These are phyloP conservation scores for Trichosporon sp. DNA, from an alignment of 1,284 basidiomycete species.

Conservation along the genomic window DNA sequence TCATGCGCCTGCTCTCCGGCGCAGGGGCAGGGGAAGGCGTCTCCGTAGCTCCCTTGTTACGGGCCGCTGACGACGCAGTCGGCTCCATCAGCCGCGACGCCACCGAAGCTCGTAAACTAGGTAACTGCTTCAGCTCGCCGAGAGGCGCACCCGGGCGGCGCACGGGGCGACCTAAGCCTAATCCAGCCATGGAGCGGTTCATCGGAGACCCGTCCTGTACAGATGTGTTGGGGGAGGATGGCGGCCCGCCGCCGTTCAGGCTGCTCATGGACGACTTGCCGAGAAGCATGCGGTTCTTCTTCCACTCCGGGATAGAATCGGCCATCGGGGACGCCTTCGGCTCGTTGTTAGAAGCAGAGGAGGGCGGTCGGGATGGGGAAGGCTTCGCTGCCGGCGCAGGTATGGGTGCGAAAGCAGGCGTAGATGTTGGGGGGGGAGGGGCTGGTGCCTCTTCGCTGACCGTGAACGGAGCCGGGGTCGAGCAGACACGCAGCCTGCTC, in stretches of 20 bases:
- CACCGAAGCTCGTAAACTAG: constrained; percentile 10
- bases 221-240: constrained; percentile 1
- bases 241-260: not conserved
- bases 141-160: constrained; percentile 18
- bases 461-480: constrained; percentile 20
- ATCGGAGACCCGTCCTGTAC: constrained; percentile 5
- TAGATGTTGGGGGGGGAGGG: not conserved
- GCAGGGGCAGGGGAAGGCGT: constrained; percentile 18
- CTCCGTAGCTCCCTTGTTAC: constrained; percentile 10
- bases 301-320: constrained; percentile 34
- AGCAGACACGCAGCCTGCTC: constrained; percentile 12
- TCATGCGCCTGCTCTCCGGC: constrained; percentile 17
- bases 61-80: constrained; percentile 30
- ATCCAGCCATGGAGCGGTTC: constrained; percentile 5
- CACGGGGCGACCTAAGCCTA: constrained; percentile 25
- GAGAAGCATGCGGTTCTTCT: constrained; percentile 35
- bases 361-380: not conserved
- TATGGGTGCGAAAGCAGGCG: not conserved
- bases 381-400: not conserved
- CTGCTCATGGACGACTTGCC: constrained; percentile 27
- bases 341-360: constrained; percentile 3
- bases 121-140: constrained; percentile 30
- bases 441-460: not conserved
- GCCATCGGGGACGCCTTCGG: not conserved
- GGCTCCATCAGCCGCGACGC: constrained; percentile 29